A percentile compares a stretch with the other conserved stretches of the same genome.
phyloP scores from a whole-genome alignment of 116 monocot genomes.

The Zostera marina region DNA sequence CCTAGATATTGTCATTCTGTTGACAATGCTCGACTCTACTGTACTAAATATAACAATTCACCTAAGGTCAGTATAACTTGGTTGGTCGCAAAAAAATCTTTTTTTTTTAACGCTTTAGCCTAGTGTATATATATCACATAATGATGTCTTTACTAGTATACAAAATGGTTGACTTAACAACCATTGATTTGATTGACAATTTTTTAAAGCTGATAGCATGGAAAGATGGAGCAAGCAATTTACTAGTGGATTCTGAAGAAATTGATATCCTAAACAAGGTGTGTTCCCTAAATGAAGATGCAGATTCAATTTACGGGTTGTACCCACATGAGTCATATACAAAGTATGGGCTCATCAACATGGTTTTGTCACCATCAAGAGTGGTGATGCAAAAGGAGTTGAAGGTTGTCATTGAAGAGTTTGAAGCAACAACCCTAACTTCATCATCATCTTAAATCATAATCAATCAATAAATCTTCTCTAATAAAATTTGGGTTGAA shows the following conservation, averaged over 20 bases:
- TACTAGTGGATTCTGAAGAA: conserved; percentile 49
- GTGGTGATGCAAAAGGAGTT: conserved; percentile 27
- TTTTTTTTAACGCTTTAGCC: too few relatives aligned
- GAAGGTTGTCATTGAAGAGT: conserved; percentile 19
- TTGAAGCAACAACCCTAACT: conserved; percentile 11
- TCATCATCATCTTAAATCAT: background rate
- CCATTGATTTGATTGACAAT: background rate
- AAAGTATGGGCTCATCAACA: conserved; percentile 7
- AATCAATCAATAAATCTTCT: background rate
- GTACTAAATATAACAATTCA: conserved; percentile 49
- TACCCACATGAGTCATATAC: conserved; percentile 13
- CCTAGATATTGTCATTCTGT: conserved; percentile 61
- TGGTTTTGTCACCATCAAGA: conserved; percentile 32
- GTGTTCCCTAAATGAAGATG: conserved; percentile 47
- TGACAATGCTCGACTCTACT: conserved; percentile 71
- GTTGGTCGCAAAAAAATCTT: too few relatives aligned
- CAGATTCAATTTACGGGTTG: conserved; percentile 43
- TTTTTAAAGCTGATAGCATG: conserved; percentile 62
- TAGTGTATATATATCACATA: too few relatives aligned
- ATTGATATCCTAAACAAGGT: conserved; percentile 36
- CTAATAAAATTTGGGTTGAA: too few relatives aligned
- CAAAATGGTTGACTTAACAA: too few relatives aligned
- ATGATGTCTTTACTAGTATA: too few relatives aligned
- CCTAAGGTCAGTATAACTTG: conserved; percentile 64
- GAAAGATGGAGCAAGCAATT: conserved; percentile 49